phyloP scores from a whole-genome alignment of 176 grass and related monocot species.

The Puccinellia tenuiflora region DNA sequence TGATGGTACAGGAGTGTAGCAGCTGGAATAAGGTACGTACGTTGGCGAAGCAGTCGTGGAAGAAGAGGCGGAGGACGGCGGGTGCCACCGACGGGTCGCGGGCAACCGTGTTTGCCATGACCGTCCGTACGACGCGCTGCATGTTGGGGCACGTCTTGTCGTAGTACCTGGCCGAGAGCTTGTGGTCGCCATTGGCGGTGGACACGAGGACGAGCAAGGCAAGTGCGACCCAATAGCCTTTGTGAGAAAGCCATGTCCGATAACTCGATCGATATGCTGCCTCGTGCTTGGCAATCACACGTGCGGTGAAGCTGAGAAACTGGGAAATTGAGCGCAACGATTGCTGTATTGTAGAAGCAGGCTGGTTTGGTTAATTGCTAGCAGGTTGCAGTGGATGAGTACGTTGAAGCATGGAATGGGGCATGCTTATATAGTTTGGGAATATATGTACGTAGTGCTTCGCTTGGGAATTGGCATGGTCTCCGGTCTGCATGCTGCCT shows the following conservation, averaged over 20 bases:
- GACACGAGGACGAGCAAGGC: not conserved
- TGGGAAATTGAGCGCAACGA: not conserved
- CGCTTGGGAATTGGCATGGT: not conserved
- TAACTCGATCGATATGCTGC: not conserved
- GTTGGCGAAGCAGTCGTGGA: slow-evolving; percentile 96
- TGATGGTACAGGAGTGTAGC: not conserved
- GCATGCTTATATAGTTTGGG: not conserved
- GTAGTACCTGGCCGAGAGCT: slow-evolving; percentile 41
- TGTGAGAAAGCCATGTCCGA: not conserved
- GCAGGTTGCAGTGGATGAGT: not conserved
- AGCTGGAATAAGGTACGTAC: slow-evolving; percentile 27
- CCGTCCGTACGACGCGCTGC: slow-evolving; percentile 20
- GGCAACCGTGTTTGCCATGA: slow-evolving; percentile 23
- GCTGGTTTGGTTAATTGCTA: not conserved
- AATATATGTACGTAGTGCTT: not conserved
- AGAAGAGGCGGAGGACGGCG: slow-evolving; percentile 88
- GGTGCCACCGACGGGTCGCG: slow-evolving; percentile 37
- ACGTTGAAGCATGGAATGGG: not conserved
- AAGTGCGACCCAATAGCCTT: not conserved
- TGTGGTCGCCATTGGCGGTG: not conserved
- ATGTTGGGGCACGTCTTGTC: slow-evolving; percentile 36
- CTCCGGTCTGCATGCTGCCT: not conserved
- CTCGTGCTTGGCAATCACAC: too few relatives aligned
- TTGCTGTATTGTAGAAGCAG: not conserved
- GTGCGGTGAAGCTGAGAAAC: not conserved